Conservation (phyloP, 2,329 filamentous ascomycete genomes). For the Fusarium sp. region DNA sequence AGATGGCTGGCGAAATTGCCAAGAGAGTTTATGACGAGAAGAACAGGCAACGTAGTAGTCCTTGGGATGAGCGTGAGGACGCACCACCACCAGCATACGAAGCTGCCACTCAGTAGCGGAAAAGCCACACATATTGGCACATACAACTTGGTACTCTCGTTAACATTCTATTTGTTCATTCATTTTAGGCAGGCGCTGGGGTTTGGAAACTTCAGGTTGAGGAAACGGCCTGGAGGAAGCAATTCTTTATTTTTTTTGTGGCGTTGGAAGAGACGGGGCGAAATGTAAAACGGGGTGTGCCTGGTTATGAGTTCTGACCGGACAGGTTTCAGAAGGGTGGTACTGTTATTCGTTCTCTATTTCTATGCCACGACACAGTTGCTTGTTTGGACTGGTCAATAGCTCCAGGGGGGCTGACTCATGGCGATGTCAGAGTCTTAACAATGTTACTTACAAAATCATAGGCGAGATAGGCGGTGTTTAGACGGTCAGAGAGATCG, state of each 20-base stretch:
- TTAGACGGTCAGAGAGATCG: slow-evolving; percentile 11
- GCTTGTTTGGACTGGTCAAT: slow-evolving; percentile 22
- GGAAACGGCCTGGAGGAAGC: slow-evolving; percentile 15
- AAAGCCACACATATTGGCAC: slow-evolving; percentile 15
- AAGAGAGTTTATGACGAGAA: slow-evolving; percentile 90
- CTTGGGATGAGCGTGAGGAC: slow-evolving; percentile 63
- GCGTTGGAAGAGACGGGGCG: slow-evolving; percentile 35
- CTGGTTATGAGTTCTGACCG: slow-evolving; percentile 27
- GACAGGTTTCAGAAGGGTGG: slow-evolving; percentile 20
- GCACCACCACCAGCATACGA: slow-evolving; percentile 71
- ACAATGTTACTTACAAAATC: slow-evolving; percentile 22
- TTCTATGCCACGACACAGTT: slow-evolving; percentile 24
- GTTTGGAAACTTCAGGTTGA: slow-evolving; percentile 29
- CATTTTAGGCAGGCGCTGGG: slow-evolving; percentile 34
- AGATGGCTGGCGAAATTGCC: slow-evolving; percentile 94
- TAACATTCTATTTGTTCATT: slow-evolving; percentile 24
- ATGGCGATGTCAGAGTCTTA: slow-evolving; percentile 18
- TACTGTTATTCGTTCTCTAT: slow-evolving; percentile 16
- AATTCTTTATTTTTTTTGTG: slow-evolving; percentile 26
- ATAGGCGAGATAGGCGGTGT: slow-evolving; percentile 7
- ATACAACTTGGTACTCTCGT: slow-evolving; percentile 35
- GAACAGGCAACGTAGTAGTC: slow-evolving; percentile 51
- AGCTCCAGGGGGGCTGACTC: slow-evolving; percentile 32
- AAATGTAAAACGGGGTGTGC: slow-evolving; percentile 36
- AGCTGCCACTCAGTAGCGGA: slow-evolving; percentile 53